phyloP scores from a whole-genome alignment of 495 filamentous ascomycete species.

The Aspergillus steynii region DNA sequence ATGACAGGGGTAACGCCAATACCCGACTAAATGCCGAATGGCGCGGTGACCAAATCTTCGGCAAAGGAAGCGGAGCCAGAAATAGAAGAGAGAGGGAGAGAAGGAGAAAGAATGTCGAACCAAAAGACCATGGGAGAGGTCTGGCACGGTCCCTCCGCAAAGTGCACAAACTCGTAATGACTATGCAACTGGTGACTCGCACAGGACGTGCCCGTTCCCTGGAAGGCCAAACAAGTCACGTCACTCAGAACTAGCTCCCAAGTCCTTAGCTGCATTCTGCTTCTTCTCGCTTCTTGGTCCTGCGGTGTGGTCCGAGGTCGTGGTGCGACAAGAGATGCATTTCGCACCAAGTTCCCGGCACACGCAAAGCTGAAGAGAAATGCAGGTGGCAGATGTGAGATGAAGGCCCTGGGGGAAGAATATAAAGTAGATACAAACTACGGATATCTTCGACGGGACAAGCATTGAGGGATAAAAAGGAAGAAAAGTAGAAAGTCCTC shows the following conservation, averaged over 20 bases:
- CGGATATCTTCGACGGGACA: slow-evolving; percentile 5
- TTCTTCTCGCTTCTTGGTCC: background rate
- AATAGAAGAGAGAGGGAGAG: too few relatives aligned
- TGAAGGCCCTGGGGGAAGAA: background rate
- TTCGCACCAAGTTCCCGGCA: slow-evolving; percentile 6
- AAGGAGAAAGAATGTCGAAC: background rate
- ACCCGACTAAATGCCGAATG: background rate
- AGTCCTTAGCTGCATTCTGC: background rate
- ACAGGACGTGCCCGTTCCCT: background rate
- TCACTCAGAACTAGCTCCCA: background rate
- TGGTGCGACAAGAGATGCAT: slow-evolving; percentile 3
- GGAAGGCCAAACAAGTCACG: background rate
- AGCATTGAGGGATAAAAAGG: background rate
- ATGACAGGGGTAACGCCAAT: background rate
- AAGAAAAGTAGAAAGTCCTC: slow-evolving; percentile 6
- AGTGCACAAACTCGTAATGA: background rate
- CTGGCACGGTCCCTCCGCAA: background rate
- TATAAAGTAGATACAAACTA: slow-evolving; percentile 3
- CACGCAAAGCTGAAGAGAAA: background rate
- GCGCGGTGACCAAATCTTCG: background rate
- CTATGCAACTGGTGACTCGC: background rate
- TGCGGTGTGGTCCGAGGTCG: background rate
- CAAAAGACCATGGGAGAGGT: background rate
- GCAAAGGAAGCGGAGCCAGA: background rate
- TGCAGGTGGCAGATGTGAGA: too few relatives aligned